Conservation (phyloP, 2,329 filamentous ascomycete species). For the Keithomyces neogunnii region DNA sequence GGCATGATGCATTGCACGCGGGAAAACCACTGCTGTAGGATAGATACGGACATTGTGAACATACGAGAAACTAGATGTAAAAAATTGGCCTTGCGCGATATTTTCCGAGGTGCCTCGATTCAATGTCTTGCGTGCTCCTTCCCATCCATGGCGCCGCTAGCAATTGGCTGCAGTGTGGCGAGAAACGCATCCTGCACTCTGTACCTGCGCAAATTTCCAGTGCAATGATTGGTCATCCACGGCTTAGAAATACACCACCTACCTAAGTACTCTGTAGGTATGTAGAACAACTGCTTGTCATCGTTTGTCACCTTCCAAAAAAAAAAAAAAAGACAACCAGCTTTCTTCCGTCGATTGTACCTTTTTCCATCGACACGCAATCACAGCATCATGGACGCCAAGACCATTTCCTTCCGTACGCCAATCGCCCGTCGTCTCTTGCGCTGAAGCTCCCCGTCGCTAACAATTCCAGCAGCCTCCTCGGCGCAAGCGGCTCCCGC, state of each 20-base stretch:
- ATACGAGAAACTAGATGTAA: too few species aligned
- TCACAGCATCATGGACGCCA: slow-evolving; percentile 23
- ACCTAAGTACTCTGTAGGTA: background rate
- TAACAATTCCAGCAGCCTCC: background rate
- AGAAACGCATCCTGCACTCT: background rate
- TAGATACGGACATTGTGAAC: too few species aligned
- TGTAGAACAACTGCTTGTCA: background rate
- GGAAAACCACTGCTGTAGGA: too few species aligned
- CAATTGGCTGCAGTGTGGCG: background rate
- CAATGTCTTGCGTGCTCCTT: too few species aligned
- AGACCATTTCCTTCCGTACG: slow-evolving; percentile 19
- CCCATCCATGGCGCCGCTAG: too few species aligned
- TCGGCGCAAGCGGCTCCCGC: slow-evolving; percentile 16
- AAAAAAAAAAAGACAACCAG: too few species aligned
- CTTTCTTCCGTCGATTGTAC: too few species aligned
- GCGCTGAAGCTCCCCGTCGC: background rate
- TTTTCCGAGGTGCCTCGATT: too few species aligned
- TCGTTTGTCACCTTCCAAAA: too few species aligned
- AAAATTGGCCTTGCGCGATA: too few species aligned
- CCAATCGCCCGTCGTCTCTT: background rate
- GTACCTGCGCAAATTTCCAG: background rate
- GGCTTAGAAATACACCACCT: background rate
- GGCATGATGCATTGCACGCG: too few species aligned
- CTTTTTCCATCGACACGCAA: background rate
- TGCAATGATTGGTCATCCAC: background rate